Base-by-base conservation (phyloP, 176 grass and related monocot genomes). In the Bothriochloa decipiens region DNA sequence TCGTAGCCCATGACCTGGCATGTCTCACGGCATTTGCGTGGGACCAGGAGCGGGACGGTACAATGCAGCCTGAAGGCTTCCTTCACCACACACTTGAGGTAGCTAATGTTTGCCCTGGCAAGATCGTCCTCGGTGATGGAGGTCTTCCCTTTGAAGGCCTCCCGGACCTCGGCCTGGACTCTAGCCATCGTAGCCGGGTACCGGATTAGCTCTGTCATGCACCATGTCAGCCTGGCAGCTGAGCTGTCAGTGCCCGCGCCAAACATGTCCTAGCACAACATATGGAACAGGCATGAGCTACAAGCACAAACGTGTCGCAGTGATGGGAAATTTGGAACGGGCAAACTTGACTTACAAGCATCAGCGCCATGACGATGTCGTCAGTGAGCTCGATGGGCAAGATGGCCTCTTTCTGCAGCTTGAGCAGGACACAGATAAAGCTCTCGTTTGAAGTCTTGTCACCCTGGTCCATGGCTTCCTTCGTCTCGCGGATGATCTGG, bases 1-100 rank as follows among this genome's bases (percentile, higher is more conserved):
- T 75, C 71, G 13, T 83, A 83, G 28, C 81, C 70, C 58, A 83
- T 83, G 18, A 75, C 39, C 41, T 40, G 37, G 81, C 81, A 83
- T 1, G 40, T n/a, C 39, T 75, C 42, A 12, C 42, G 60, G 13
- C 42, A 39, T 9, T 52, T 18, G 1, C 70, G 28, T 1, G 29
- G 82, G 13, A 37, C 0, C 2, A 84, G 43, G 22, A 53, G 3
- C 0, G 72, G 72, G 0, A 13, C 1, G 0, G 41, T 60, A 0
- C 13, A 12, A 32, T 76, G 82, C 72, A 84, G 9, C 61, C 72
- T 37, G 2, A 84, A 29, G 0, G 29, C 22, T 17, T 76, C 70
- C 5, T 84, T 84, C 42, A 52, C 49, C 13, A 84, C 72, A 2
- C 50, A 4, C 71, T 52, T 75, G 1, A 84, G 29, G n/a, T 84